Evolutionary conservation across 73 alveolate genomes (phyloP).

Genomic region (Paramecium bursaria): DNA sequence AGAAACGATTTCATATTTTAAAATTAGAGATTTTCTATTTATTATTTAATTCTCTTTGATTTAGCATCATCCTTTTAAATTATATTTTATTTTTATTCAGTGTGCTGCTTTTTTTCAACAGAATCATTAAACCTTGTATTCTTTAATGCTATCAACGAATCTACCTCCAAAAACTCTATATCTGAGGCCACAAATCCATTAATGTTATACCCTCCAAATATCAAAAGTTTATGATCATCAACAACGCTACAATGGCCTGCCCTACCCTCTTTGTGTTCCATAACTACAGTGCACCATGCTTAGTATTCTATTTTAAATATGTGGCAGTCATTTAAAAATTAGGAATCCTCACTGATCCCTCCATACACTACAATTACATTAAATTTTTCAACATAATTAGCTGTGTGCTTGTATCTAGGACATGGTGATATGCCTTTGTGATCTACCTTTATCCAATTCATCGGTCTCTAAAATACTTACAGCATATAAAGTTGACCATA

Average conservation of each 20-base stretch:
- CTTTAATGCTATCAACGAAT: neutral
- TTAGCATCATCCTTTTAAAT: conserved; percentile 11
- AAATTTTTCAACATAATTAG: conserved; percentile 21
- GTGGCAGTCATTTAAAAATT: conserved; percentile 51
- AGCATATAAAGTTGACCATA: conserved; percentile 13
- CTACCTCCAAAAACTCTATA: conserved; percentile 6
- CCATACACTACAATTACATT: conserved; percentile 32
- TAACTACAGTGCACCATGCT: conserved; percentile 19
- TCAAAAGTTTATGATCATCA: conserved; percentile 9
- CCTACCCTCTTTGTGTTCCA: conserved; percentile 54
- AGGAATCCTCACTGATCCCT: conserved; percentile 32
- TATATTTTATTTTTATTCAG: neutral
- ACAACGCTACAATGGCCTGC: conserved; percentile 52
- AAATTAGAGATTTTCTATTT: conserved; percentile 27
- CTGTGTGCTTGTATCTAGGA: conserved; percentile 47
- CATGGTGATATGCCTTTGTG: conserved; percentile 35
- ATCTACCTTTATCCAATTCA: conserved; percentile 23
- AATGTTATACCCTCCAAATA: conserved; percentile 48
- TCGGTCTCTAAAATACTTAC: conserved; percentile 31
- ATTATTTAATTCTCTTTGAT: neutral
- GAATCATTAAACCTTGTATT: too few relatives aligned
- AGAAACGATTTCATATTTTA: conserved; percentile 29
- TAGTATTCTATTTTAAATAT: conserved; percentile 36
- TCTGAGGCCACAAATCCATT: conserved; percentile 40
- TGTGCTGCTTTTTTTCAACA: conserved; percentile 47